Evolutionary conservation across 331 rosid species (phyloP).

Genomic region (Erythrophleum ivorense): DNA sequence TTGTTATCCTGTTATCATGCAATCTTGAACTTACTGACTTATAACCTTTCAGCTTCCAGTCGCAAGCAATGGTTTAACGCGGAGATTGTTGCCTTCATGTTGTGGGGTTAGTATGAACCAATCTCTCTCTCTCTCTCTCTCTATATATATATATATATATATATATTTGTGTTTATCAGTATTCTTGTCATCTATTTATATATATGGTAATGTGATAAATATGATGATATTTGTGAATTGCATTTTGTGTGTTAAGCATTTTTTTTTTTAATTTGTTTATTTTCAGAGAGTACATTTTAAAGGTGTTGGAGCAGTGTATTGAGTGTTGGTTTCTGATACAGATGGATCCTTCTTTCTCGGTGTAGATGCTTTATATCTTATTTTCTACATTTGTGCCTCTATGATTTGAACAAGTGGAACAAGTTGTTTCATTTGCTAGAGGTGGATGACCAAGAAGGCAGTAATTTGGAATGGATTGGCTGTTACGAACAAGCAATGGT

Average conservation of each 20-base stretch:
- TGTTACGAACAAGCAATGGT: background rate
- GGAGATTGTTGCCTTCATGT: constrained; percentile 71
- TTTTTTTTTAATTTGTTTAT: background rate
- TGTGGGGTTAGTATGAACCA: constrained; percentile 71
- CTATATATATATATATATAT: background rate
- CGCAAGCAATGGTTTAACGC: constrained; percentile 70
- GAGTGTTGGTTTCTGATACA: background rate
- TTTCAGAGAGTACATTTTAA: background rate
- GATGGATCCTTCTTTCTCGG: background rate
- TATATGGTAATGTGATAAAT: background rate
- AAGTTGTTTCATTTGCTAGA: background rate
- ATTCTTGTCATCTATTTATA: constrained; percentile 10
- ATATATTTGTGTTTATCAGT: background rate
- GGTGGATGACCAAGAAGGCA: background rate
- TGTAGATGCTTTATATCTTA: background rate
- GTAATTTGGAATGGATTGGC: background rate
- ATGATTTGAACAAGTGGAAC: background rate
- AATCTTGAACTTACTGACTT: constrained; percentile 38
- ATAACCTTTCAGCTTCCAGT: constrained; percentile 62
- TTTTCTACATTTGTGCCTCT: background rate
- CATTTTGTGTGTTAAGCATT: background rate
- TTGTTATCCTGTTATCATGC: constrained; percentile 19
- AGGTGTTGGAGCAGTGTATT: background rate
- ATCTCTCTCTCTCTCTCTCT: background rate
- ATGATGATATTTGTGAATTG: background rate